phyloP scores from a whole-genome alignment of 2,329 filamentous ascomycete species.

The Cladophialophora carrionii region DNA sequence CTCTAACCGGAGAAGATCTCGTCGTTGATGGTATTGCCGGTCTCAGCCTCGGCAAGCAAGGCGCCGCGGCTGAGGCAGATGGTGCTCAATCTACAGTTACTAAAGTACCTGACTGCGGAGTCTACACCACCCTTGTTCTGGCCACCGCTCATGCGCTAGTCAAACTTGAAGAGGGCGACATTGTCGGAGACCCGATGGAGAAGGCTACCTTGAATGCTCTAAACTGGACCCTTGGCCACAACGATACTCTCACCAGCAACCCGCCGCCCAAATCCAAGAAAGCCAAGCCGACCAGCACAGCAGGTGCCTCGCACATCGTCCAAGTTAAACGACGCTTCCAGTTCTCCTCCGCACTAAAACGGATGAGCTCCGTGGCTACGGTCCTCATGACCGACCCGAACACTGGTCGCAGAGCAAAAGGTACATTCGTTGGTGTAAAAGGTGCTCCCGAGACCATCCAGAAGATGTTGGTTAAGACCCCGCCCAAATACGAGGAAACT shows the following conservation, averaged over 20 bases:
- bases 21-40: constrained; percentile 97
- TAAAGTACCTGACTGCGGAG: constrained; percentile 68
- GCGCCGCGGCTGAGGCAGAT: constrained; percentile 71
- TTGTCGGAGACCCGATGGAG: constrained; percentile 98
- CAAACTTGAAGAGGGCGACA: constrained; percentile 92
- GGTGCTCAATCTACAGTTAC: constrained; percentile 81
- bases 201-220: constrained; percentile 89
- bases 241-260: constrained; percentile 79
- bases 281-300: constrained; percentile 51
- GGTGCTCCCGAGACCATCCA: constrained; percentile 96
- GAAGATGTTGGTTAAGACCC: constrained; percentile 83
- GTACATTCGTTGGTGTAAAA: constrained; percentile 94
- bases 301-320: constrained; percentile 68
- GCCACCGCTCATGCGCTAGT: constrained; percentile 95
- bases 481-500: constrained; percentile 91
- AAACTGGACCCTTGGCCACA: constrained; percentile 88
- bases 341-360: constrained; percentile 94
- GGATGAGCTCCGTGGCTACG: constrained; percentile 90
- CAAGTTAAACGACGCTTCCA: constrained; percentile 97
- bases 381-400: constrained; percentile 72
- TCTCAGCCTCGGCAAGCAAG: constrained; percentile 70
- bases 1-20: constrained; percentile 91
- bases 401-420: constrained; percentile 74
- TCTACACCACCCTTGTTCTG: constrained; percentile 88
- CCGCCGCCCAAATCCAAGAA: constrained; percentile 52